A percentile compares a stretch with the other conserved stretches of the same genome.
These are phyloP conservation scores for Penicillium sp. DNA, from an alignment of 2,329 filamentous ascomycete genomes.

Conservation along the genomic window DNA sequence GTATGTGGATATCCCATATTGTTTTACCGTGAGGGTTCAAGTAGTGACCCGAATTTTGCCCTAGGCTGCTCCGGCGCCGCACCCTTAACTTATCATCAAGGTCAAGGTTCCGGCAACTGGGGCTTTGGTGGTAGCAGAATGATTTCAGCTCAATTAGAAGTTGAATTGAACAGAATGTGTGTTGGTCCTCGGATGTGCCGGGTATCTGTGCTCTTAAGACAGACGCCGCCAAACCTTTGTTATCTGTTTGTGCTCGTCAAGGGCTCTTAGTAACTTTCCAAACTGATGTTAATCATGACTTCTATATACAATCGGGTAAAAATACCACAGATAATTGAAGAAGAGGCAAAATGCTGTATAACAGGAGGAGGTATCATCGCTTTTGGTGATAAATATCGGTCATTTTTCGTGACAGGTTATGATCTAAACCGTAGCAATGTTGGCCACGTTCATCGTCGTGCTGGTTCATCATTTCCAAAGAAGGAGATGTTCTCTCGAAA, in stretches of 20 bases:
- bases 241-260: slow-evolving; percentile 3
- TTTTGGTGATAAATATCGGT: slow-evolving; percentile 12
- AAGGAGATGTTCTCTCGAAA: slow-evolving; percentile 86
- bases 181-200: background rate
- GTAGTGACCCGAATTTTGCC: background rate
- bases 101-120: background rate
- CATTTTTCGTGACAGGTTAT: slow-evolving; percentile 4
- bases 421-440: background rate
- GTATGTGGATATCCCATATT: slow-evolving; percentile 49
- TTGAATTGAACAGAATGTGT: background rate
- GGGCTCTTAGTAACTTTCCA: background rate
- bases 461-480: slow-evolving; percentile 48
- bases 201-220: background rate
- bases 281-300: background rate
- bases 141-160: background rate
- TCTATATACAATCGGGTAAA: slow-evolving; percentile 12
- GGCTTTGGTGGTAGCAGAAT: background rate
- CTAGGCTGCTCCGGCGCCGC: slow-evolving; percentile 60
- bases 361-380: slow-evolving; percentile 14
- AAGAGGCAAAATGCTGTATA: background rate
- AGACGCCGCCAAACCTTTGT: slow-evolving; percentile 41
- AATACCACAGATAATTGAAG: background rate
- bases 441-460: slow-evolving; percentile 5
- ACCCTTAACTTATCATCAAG: slow-evolving; percentile 41
- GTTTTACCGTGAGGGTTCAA: background rate